Base-by-base conservation (phyloP, 345 rosid species). In the Linum tenue region DNA sequence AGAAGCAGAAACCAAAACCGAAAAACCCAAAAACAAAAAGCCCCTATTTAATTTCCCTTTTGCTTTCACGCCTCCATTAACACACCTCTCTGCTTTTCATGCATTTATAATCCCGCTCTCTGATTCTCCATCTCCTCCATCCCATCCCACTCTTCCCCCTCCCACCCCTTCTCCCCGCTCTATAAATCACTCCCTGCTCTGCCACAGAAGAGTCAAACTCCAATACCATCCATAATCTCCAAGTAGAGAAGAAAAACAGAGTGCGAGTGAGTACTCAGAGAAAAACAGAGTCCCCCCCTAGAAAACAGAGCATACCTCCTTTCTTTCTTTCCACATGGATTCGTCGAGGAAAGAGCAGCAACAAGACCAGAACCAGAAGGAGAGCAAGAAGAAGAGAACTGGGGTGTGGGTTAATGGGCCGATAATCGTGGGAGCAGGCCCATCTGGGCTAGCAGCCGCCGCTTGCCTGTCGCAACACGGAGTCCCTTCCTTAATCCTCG, bases 381-480 rank as follows among this genome's bases (percentile, higher is more conserved):
- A 51, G 9, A 60, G 8, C 42, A 57, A 36, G 60, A 60, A 67
- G 12, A 60, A 67, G 61, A 63, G 71, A 31, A 66, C 58, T 42
- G 44, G 70, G 4, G 61, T 70, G 58, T 16, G 37, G 55, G 82
- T 90, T 64, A 67, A 64, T 6, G 86, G 86, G 6, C 88, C 99
- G 37, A 78, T 94, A 66, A 84, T 94, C n/a, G 76, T 90, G 56
- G 97, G 99, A n/a, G 99, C 97, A 2, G 97, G 99, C 4, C 96
- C 99, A 0, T 90, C 97, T 36, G 99, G 97, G 69, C 57, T 94
- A 55, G 87, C 97, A 0, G 81, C 76, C 5, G 75, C 97, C 0
- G 97, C 99, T 42, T 90, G 96, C 78, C 80, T 94, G 0, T 67
- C 79, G 43, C 65, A 80, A 69, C 82, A 64, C 2, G 86, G 92